These are phyloP conservation scores for Trichoderma brevicompactum DNA, from an alignment of 2,329 filamentous ascomycete species.

Conservation along the genomic window DNA sequence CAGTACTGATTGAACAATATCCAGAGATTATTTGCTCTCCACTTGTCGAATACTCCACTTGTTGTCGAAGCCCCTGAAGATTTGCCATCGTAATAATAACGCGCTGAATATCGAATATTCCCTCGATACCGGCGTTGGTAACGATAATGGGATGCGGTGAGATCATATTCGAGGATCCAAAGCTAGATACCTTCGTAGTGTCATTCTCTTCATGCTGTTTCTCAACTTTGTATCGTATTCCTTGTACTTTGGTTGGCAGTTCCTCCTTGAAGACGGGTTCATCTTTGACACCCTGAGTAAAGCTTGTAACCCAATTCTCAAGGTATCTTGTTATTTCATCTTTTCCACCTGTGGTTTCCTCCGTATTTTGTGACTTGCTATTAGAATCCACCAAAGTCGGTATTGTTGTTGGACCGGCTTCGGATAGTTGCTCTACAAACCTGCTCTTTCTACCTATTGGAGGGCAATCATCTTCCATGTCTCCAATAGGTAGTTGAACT, in stretches of 20 bases:
- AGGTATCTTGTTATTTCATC: slow-evolving; percentile 15
- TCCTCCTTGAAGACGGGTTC: not conserved
- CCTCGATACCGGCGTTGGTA: slow-evolving; percentile 29
- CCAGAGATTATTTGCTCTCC: slow-evolving; percentile 27
- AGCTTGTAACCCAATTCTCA: slow-evolving; percentile 1
- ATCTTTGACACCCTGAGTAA: not conserved
- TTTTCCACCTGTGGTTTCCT: not conserved
- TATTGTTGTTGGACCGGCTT: not conserved
- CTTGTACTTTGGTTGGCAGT: not conserved
- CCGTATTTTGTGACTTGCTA: not conserved
- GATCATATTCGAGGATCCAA: slow-evolving; percentile 4
- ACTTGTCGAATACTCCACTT: slow-evolving; percentile 21
- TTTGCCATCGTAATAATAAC: slow-evolving; percentile 28
- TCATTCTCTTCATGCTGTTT: not conserved
- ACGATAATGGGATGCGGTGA: slow-evolving; percentile 30
- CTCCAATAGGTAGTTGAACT: not conserved
- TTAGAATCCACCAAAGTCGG: not conserved
- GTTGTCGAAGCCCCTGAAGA: slow-evolving; percentile 18
- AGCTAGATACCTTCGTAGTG: not conserved
- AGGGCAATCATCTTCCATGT: not conserved
- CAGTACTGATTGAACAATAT: slow-evolving; percentile 29
- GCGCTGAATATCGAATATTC: slow-evolving; percentile 30
- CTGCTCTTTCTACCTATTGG: slow-evolving; percentile 17
- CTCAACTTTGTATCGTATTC: slow-evolving; percentile 3
- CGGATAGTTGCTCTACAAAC: slow-evolving; percentile 23